Percentiles rank a stretch among this genome's conserved stretches.
These are phyloP conservation scores for Toxoplasma gondii DNA, from an alignment of 169 alveolate genomes.

Conservation along the genomic window DNA sequence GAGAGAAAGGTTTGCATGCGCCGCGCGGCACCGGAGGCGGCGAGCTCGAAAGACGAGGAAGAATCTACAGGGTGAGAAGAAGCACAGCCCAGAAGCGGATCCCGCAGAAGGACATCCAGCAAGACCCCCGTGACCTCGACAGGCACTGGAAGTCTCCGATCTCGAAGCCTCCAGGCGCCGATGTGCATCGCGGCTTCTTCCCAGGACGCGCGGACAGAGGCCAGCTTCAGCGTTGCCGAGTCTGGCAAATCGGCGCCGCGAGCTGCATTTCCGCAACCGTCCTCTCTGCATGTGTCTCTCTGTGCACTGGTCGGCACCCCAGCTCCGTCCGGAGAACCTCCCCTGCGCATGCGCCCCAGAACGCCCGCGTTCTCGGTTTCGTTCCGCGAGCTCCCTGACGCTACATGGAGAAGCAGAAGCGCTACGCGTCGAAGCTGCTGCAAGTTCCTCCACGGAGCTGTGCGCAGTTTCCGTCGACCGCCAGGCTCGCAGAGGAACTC, in stretches of 20 bases:
- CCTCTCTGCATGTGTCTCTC: too few relatives aligned
- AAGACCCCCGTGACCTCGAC: neutral
- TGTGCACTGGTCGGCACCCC: too few relatives aligned
- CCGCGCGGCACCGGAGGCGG: neutral
- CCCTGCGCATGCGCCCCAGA: too few relatives aligned
- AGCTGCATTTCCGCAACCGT: too few relatives aligned
- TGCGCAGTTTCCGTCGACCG: neutral
- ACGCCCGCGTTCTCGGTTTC: too few relatives aligned
- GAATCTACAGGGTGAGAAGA: slow-evolving; percentile 1
- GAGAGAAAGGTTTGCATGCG: neutral
- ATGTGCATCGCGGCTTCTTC: neutral
- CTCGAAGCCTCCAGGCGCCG: neutral
- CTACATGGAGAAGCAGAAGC: neutral
- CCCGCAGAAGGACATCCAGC: neutral
- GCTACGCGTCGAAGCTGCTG: neutral
- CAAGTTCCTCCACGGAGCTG: slow-evolving; percentile 22
- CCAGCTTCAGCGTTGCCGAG: neutral
- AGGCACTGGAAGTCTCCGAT: neutral
- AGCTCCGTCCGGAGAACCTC: too few relatives aligned
- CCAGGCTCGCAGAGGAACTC: neutral
- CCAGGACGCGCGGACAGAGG: neutral
- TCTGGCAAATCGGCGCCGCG: too few relatives aligned
- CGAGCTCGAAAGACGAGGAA: neutral
- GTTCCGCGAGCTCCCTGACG: too few relatives aligned
- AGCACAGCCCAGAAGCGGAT: neutral